These are phyloP conservation scores for Trypanosoma cruzi DNA, from an alignment of 208 protist genomes.

Conservation along the genomic window DNA sequence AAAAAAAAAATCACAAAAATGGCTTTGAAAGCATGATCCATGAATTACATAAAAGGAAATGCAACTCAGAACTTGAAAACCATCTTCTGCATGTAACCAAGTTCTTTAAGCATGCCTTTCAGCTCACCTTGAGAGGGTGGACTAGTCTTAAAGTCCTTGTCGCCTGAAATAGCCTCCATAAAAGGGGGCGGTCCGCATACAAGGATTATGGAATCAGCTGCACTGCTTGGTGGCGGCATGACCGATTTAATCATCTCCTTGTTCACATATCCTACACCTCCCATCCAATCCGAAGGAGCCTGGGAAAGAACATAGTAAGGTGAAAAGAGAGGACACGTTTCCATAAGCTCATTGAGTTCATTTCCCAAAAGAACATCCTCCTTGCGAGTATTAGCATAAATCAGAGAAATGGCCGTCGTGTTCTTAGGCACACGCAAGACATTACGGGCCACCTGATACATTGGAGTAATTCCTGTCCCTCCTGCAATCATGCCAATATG, in stretches of 20 bases:
- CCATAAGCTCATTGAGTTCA: constrained; percentile 92
- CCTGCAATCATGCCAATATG: constrained; percentile 93
- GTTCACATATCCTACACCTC: constrained; percentile 86
- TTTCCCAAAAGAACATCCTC: constrained; percentile 94
- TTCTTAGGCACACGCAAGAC: constrained; percentile 80
- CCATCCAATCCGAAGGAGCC: constrained; percentile 90
- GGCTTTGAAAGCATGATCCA: constrained; percentile 18
- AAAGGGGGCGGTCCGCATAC: constrained; percentile 90
- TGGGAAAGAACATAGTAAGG: constrained; percentile 93
- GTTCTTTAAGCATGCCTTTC: constrained; percentile 84
- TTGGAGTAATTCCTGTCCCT: constrained; percentile 94
- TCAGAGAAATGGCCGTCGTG: constrained; percentile 84
- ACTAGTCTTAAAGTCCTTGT: constrained; percentile 84
- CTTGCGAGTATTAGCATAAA: constrained; percentile 92
- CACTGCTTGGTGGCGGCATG: constrained; percentile 84
- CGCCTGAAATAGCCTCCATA: constrained; percentile 86
- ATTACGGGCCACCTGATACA: constrained; percentile 92
- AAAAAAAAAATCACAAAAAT: constrained; percentile 27
- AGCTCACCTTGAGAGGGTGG: constrained; percentile 86
- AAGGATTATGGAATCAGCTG: constrained; percentile 80
- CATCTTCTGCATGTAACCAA: constrained; percentile 88
- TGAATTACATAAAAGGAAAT: constrained; percentile 3
- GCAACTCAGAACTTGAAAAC: constrained; percentile 89
- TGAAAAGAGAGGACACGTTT: constrained; percentile 88
- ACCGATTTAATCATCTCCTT: constrained; percentile 91